phyloP scores from a whole-genome alignment of 768 basidiomycete genomes.

The Tulasnella sp. region DNA sequence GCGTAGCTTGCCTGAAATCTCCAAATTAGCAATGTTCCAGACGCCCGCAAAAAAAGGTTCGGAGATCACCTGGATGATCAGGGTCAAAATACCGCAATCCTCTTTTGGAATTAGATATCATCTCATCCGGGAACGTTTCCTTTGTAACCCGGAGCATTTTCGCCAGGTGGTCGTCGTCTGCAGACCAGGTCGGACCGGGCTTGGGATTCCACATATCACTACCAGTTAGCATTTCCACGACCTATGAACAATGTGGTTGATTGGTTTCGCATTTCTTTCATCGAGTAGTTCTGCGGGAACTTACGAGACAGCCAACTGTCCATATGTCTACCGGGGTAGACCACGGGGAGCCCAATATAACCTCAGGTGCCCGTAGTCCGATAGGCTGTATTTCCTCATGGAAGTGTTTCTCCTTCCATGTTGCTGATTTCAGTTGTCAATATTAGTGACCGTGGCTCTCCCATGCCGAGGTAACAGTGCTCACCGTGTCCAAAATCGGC shows the following conservation, averaged over 20 bases:
- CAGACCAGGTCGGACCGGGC: not conserved
- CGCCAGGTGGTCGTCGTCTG: not conserved
- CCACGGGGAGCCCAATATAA: conserved; percentile 2
- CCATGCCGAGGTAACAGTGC: not conserved
- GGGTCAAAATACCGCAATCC: not conserved
- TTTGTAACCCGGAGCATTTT: not conserved
- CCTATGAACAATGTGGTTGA: no score
- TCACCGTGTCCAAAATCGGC: conserved; percentile 25
- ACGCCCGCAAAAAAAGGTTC: not conserved
- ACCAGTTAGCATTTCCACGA: conserved; percentile 1
- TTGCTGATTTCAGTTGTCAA: not conserved
- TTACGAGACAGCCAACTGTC: conserved; percentile 15
- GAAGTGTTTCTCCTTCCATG: not conserved
- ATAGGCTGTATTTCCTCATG: not conserved
- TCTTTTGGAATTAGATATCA: not conserved
- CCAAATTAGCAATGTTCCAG: not conserved
- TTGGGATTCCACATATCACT: not conserved
- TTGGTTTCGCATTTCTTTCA: no score
- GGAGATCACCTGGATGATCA: not conserved
- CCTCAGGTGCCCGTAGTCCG: not conserved
- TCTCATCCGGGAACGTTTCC: not conserved
- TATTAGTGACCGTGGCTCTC: not conserved
- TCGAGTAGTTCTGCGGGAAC: no score
- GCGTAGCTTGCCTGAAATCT: no score
- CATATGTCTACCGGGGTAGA: conserved; percentile 11